Evolutionary conservation across 1,284 basidiomycete species (phyloP).

Genomic region (Anthracocystis walkeri): DNA sequence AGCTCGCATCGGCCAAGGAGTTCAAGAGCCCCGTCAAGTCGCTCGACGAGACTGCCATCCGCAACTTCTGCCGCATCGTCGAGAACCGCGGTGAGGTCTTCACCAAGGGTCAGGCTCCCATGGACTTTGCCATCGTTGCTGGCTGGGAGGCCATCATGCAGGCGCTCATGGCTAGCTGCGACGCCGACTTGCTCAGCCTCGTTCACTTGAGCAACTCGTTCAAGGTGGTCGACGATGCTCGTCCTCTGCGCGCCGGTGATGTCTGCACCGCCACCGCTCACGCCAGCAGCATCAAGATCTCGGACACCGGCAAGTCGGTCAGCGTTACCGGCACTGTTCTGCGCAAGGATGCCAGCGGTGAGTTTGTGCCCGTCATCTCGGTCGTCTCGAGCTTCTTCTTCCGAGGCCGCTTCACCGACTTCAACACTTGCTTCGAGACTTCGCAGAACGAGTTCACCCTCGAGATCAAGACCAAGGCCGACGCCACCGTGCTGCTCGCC

Average conservation of each 20-base stretch:
- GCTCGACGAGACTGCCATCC: constrained; percentile 77
- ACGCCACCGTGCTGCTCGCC: constrained; percentile 88
- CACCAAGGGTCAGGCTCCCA: constrained; percentile 77
- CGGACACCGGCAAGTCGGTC: constrained; percentile 82
- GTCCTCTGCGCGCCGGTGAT: constrained; percentile 84
- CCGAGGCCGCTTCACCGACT: constrained; percentile 92
- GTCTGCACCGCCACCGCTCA: constrained; percentile 88
- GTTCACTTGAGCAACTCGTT: constrained; percentile 98
- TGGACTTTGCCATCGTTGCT: constrained; percentile 98
- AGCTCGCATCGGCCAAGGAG: constrained; percentile 46
- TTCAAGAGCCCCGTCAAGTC: constrained; percentile 57
- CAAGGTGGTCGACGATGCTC: constrained; percentile 83
- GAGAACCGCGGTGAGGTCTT: constrained; percentile 92
- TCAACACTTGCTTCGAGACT: constrained; percentile 90
- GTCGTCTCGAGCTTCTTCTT: constrained; percentile 96
- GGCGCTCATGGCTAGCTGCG: constrained; percentile 62
- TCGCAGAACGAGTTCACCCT: constrained; percentile 88
- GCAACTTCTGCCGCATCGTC: constrained; percentile 91
- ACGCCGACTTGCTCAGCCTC: constrained; percentile 79
- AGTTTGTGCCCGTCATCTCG: constrained; percentile 93
- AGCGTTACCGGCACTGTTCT: constrained; percentile 57
- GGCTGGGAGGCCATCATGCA: constrained; percentile 77
- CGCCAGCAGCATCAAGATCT: constrained; percentile 89
- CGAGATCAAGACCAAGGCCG: constrained; percentile 80
- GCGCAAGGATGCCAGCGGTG: constrained; percentile 68